A percentile compares a stretch with the other conserved stretches of the same genome.
Evolutionary conservation across 1,284 basidiomycete species (phyloP).

Genomic region (Ganoderma resinaceum): DNA sequence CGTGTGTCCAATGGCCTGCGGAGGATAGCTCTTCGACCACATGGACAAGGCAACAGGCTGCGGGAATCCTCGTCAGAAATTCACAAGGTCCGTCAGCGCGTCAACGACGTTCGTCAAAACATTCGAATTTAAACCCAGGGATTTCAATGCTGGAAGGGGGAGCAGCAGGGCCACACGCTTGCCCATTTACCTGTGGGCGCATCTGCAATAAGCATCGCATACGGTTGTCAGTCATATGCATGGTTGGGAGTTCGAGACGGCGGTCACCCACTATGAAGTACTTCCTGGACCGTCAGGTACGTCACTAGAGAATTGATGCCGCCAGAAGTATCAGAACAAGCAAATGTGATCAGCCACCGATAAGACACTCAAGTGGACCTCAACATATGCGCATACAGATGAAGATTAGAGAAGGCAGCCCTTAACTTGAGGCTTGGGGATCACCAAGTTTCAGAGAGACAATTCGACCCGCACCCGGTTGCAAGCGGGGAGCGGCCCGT

Average conservation of each 20-base stretch:
- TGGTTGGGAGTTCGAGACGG: neutral
- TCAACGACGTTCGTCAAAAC: neutral
- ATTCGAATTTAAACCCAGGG: neutral
- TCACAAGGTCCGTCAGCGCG: conserved; percentile 24
- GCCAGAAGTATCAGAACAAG: neutral
- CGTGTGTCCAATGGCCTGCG: conserved; percentile 16
- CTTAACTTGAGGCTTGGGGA: no score
- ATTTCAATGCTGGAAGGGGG: neutral
- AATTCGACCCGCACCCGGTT: no score
- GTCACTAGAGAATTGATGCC: neutral
- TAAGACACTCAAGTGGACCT: no score
- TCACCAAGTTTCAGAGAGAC: no score
- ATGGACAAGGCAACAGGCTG: conserved; percentile 8
- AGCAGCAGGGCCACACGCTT: neutral
- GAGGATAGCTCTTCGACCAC: conserved; percentile 9
- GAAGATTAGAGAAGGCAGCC: no score
- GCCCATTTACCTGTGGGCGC: neutral
- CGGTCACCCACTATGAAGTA: neutral
- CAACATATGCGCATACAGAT: no score
- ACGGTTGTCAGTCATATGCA: neutral
- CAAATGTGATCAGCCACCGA: neutral
- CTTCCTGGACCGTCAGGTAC: neutral
- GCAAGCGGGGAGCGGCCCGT: no score
- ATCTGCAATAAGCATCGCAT: neutral
- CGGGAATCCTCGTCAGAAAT: conserved; percentile 1